These are phyloP conservation scores for Microdochium nivale DNA, from an alignment of 2,329 filamentous ascomycete genomes.

Conservation along the genomic window DNA sequence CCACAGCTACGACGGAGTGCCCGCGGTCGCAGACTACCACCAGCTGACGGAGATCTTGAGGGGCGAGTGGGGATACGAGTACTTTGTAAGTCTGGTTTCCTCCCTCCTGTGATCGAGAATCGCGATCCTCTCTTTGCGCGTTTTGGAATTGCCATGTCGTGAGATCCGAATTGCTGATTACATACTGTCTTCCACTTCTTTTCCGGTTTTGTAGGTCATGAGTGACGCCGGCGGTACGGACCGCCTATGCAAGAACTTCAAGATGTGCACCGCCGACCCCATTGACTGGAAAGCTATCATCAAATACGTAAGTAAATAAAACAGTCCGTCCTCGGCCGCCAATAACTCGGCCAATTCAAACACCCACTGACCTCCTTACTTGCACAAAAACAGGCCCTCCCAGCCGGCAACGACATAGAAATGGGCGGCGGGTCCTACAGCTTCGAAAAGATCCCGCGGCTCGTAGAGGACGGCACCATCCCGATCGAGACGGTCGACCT, in stretches of 20 bases:
- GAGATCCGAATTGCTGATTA: no score
- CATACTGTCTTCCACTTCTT: no score
- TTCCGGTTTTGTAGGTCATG: slow-evolving; percentile 29
- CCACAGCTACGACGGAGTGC: slow-evolving; percentile 65
- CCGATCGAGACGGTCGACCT: slow-evolving; percentile 51
- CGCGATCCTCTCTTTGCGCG: no score
- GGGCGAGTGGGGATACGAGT: slow-evolving; percentile 65
- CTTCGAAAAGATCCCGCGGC: slow-evolving; percentile 55
- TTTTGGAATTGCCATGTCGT: no score
- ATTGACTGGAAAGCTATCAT: slow-evolving; percentile 60
- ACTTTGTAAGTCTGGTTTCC: slow-evolving; percentile 43
- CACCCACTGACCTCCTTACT: slow-evolving; percentile 2
- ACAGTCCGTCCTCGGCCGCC: neutral
- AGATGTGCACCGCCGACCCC: slow-evolving; percentile 49
- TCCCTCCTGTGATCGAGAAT: no score
- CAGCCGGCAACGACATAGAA: slow-evolving; percentile 64
- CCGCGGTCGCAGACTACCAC: slow-evolving; percentile 56
- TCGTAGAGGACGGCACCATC: slow-evolving; percentile 54
- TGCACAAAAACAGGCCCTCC: slow-evolving; percentile 35
- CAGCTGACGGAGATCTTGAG: slow-evolving; percentile 61
- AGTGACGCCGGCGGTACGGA: slow-evolving; percentile 65
- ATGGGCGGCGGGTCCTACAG: slow-evolving; percentile 72
- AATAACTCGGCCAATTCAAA: neutral
- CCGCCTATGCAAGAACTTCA: slow-evolving; percentile 55
- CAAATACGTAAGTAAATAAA: slow-evolving; percentile 35